Base-by-base conservation (phyloP, 2,329 filamentous ascomycete genomes). In the Leptoxyphium fumago region DNA sequence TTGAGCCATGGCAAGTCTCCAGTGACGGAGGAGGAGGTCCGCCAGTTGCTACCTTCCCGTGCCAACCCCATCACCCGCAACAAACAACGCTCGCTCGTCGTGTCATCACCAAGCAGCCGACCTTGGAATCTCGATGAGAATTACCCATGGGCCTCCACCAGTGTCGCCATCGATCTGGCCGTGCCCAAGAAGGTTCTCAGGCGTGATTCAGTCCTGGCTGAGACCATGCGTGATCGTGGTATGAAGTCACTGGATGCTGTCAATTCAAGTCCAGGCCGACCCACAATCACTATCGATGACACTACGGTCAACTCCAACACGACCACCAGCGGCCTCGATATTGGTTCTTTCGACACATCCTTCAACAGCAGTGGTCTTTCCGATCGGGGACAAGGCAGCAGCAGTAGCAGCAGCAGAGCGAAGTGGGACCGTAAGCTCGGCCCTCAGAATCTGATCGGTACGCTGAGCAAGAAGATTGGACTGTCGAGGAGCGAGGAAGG, bases 71-170 rank as follows among this genome's bases (percentile, higher is more conserved):
- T 61, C 39, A 52, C 56, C 18, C 56, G 58, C 30, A 50, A 51
- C 29, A 50, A 39, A 39, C 56, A 56, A 43, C 55, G 58, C 13
- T 61, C 61, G 2, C 44, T 61, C 36, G 46, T 60, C 15, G 46
- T 59, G 21, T 62, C 61, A 4, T 48, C 55, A 17, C 52, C 60
- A 5, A 62, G 62, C 43, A 64, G 61, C 39, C 60, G 65, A 26
- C 66, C 66, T n/a, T 69, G 66, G 66, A 70, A 70, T 47, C 56
- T 57, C 15, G 65, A 68, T 47, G 64, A 66, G 51, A 69, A 66
- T 51, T 70, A 68, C 50, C 65, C 67, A 29, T 70, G 65, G 66
- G 57, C 61, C 29, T 60, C 57, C 39, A 61, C 52, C 43, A 55
- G 59, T 29, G 50, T 63, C 26, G 57, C 59, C 28, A 66, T 70